Percentiles rank a stretch among this genome's conserved stretches.
Evolutionary conservation across 257 asterid species (phyloP).

Genomic region (Gynochthodes officinalis): DNA sequence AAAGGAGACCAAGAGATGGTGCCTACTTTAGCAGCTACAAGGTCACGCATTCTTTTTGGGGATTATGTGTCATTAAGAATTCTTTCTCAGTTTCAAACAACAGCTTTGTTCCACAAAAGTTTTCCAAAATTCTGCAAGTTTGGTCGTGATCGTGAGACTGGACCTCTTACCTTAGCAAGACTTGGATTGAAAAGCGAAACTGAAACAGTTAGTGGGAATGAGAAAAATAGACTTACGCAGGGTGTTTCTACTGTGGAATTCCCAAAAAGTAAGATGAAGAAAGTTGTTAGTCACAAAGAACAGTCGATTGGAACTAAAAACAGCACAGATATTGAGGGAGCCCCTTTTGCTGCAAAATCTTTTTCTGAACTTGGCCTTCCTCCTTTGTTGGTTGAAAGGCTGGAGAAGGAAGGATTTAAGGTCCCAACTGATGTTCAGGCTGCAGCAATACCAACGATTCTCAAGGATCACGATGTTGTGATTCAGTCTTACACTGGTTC

Average conservation of each 20-base stretch:
- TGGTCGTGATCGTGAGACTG: conserved; percentile 30
- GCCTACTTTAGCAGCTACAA: conserved; percentile 38
- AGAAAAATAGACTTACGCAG: conserved; percentile 44
- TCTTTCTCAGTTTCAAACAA: conserved; percentile 10
- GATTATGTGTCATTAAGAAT: conserved; percentile 11
- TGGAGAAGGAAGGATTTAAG: conserved; percentile 71
- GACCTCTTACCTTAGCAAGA: conserved; percentile 63
- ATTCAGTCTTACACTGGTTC: conserved; percentile 97
- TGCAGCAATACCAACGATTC: conserved; percentile 77
- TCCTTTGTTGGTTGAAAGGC: conserved; percentile 59
- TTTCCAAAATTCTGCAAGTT: neutral
- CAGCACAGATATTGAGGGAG: conserved; percentile 44
- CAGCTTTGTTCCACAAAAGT: neutral
- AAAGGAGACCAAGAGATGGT: conserved; percentile 23
- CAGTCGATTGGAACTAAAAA: conserved; percentile 32
- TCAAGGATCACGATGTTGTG: conserved; percentile 74
- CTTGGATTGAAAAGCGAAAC: conserved; percentile 56
- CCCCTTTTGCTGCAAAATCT: conserved; percentile 72
- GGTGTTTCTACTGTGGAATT: conserved; percentile 62
- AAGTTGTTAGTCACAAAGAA: conserved; percentile 28
- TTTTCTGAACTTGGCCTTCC: conserved; percentile 90
- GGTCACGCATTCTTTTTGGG: conserved; percentile 23
- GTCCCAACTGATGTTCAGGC: conserved; percentile 97
- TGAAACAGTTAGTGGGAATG: conserved; percentile 34
- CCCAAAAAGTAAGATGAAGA: conserved; percentile 49